Evolutionary conservation across 2,329 filamentous ascomycete species (phyloP), one percentile per base, ranked within the genome.

Genomic region (Penicillium oxalicum): DNA sequence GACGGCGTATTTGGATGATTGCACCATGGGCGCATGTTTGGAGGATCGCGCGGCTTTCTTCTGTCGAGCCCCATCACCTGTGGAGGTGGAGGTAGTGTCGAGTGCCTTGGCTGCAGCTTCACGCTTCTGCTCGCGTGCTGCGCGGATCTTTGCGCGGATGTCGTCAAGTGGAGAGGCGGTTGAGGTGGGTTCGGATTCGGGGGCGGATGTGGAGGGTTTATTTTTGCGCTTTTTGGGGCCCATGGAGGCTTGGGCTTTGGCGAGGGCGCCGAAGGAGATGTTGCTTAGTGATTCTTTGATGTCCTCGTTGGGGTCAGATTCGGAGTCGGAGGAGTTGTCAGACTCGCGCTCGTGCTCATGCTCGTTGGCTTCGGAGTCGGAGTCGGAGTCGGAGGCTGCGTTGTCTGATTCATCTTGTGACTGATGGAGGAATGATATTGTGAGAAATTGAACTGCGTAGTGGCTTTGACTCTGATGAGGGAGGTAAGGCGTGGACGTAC

Each of bases 191-290:
- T 54, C 39, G 4, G 55, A 25, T 40, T 54, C 39, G 4, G 53
- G 48, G 39, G 52, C 18, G 2, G 47, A 25, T 44, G 57, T 52
- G 37, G 36, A 18, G 13, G 47, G 13, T 41, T 61, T 61, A 33
- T 53, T 41, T 41, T 59, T 59, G 32, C 53, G 58, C 48, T 68
- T 70, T 57, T 65, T 66, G 5, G 62, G 55, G 56, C 72, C 74
- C 29, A 95, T 70, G 0, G 82, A 79, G 35, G 84, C 84, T 72
- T 95, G 88, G 1, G 90, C 91, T 74, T 88, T 88, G 55, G 88
- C 88, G 36, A 96, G 76, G n/a, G 88, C 87, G 54, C 90, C 91
- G 62, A 97, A 96, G 25, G 90, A 93, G 56, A 96, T 82, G 52
- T 74, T 77, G 60, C 74, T 76, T 49, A 84, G 69, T 32, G 70